Conservation (phyloP, 371 early-diverging fungal genomes). For the Mucor saturninus region DNA sequence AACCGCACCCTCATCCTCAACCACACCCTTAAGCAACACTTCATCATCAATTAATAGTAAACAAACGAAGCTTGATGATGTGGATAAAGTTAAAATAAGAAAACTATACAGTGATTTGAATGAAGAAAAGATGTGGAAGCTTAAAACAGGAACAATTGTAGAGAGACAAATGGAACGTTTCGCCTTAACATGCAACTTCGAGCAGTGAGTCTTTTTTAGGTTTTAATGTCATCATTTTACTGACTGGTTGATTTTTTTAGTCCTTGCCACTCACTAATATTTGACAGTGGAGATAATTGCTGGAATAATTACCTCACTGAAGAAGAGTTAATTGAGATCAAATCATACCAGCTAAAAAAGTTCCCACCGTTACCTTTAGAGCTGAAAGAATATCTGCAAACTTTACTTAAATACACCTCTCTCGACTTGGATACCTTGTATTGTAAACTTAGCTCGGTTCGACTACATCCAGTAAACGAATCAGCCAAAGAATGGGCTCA, state of each 20-base stretch:
- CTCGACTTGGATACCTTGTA: conserved; percentile 2
- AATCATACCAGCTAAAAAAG: conserved; percentile 10
- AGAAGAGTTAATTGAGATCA: conserved; percentile 16
- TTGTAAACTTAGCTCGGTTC: conserved; percentile 5
- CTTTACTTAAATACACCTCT: neutral
- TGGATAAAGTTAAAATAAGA: too few species aligned
- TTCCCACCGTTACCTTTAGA: conserved; percentile 4
- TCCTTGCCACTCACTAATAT: conserved; percentile 16
- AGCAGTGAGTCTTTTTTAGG: conserved; percentile 14
- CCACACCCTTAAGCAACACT: neutral
- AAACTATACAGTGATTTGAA: conserved; percentile 3
- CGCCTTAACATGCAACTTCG: conserved; percentile 7
- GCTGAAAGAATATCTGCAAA: neutral
- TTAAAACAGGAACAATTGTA: conserved; percentile 14
- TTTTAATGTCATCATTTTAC: conserved; percentile 6
- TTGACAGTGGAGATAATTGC: conserved; percentile 11
- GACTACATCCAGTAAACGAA: conserved; percentile 7
- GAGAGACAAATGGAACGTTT: conserved; percentile 16
- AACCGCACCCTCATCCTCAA: too few species aligned
- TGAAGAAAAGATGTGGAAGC: conserved; percentile 7
- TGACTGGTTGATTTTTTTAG: conserved; percentile 7
- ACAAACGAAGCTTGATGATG: neutral
- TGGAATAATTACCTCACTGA: conserved; percentile 9
- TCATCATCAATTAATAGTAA: conserved; percentile 8
- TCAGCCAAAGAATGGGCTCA: conserved; percentile 9